phyloP scores from a whole-genome alignment of 805 yeast genomes.

The Zygotorulaspora chibaensis region DNA sequence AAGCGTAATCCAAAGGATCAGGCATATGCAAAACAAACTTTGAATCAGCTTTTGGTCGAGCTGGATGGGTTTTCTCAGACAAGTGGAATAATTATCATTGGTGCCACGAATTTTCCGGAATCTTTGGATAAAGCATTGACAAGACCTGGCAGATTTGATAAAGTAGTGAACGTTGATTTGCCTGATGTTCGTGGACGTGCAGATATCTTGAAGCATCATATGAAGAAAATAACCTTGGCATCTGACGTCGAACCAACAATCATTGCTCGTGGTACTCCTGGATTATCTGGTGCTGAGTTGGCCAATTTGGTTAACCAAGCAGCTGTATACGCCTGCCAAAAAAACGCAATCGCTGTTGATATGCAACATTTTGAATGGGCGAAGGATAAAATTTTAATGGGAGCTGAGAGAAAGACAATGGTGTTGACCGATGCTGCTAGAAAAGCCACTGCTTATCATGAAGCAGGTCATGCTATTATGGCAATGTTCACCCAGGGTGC shows the following conservation, averaged over 20 bases:
- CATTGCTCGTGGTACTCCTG: slow-evolving; percentile 96
- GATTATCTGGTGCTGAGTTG: slow-evolving; percentile 96
- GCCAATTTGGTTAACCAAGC: slow-evolving; percentile 97
- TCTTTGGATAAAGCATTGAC: slow-evolving; percentile 94
- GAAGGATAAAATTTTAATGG: slow-evolving; percentile 94
- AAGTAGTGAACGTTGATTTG: slow-evolving; percentile 87
- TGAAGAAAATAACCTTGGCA: slow-evolving; percentile 83
- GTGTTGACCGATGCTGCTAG: slow-evolving; percentile 94
- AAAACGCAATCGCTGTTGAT: slow-evolving; percentile 83
- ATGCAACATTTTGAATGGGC: slow-evolving; percentile 98
- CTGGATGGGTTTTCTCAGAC: slow-evolving; percentile 93
- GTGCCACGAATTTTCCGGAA: slow-evolving; percentile 98
- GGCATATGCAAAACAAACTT: slow-evolving; percentile 95
- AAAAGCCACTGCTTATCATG: slow-evolving; percentile 94
- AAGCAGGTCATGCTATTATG: slow-evolving; percentile 99
- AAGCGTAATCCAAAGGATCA: slow-evolving; percentile 96
- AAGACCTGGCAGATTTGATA: slow-evolving; percentile 97
- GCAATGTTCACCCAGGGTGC: slow-evolving; percentile 94
- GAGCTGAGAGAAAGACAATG: slow-evolving; percentile 97
- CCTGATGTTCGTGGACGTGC: slow-evolving; percentile 98
- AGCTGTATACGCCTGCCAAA: slow-evolving; percentile 93
- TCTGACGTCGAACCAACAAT: slow-evolving; percentile 82
- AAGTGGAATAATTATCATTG: slow-evolving; percentile 90
- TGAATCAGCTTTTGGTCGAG: slow-evolving; percentile 92
- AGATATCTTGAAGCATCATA: slow-evolving; percentile 85